These are phyloP conservation scores for Petrea volubilis DNA, from an alignment of 257 asterid genomes.

Conservation along the genomic window DNA sequence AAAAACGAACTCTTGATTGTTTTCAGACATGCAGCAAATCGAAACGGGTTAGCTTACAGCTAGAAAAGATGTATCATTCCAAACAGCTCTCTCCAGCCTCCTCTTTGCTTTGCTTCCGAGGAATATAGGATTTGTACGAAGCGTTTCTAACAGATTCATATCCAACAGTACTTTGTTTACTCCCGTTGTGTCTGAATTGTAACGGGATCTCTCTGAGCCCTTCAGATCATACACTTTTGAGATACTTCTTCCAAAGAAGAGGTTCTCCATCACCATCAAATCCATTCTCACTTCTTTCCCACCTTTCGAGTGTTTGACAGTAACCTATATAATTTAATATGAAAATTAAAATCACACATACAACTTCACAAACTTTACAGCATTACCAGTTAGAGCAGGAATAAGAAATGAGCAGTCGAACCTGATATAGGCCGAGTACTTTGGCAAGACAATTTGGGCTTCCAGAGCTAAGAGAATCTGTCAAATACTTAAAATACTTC, in stretches of 20 bases:
- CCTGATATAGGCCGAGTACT: conserved; percentile 80
- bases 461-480: conserved; percentile 48
- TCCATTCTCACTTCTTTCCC: conserved; percentile 72
- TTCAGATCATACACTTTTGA: conserved; percentile 67
- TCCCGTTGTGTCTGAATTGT: conserved; percentile 63
- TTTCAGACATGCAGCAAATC: too few species aligned
- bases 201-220: conserved; percentile 68
- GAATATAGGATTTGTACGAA: conserved; percentile 63
- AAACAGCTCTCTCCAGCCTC: conserved; percentile 71
- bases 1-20: too few species aligned
- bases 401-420: conserved; percentile 18
- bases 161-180: conserved; percentile 63
- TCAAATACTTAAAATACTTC: conserved; percentile 60
- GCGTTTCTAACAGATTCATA: conserved; percentile 61
- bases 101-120: conserved; percentile 70
- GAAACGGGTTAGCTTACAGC: conserved; percentile 69
- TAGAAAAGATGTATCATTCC: conserved; percentile 77
- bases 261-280: conserved; percentile 82
- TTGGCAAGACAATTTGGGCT: conserved; percentile 86
- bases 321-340: neutral
- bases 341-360: neutral
- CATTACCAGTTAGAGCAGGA: neutral
- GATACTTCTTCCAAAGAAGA: conserved; percentile 54
- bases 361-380: neutral
- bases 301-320: conserved; percentile 26